Evolutionary conservation across 2,329 filamentous ascomycete species (phyloP).

Genomic region (Sporothrix inflata): DNA sequence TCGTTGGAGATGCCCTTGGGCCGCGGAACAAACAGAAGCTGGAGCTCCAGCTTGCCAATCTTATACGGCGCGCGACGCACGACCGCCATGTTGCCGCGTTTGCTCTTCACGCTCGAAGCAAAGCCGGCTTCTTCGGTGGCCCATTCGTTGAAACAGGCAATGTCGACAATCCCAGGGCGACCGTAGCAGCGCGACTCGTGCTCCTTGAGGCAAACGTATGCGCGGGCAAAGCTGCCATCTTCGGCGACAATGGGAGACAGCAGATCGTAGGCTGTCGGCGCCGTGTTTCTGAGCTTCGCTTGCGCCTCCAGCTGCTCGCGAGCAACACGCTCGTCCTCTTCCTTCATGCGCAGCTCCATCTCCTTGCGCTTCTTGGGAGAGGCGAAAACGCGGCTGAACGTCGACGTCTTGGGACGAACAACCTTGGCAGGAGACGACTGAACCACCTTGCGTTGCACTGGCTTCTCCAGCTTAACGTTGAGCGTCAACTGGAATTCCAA

Average conservation of each 20-base stretch:
- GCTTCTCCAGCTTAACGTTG: conserved; percentile 90
- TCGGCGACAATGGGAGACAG: conserved; percentile 83
- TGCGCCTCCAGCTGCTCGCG: conserved; percentile 66
- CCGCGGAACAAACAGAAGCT: conserved; percentile 91
- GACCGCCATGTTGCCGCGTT: conserved; percentile 72
- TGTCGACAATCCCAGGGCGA: conserved; percentile 81
- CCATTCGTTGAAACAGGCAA: conserved; percentile 99
- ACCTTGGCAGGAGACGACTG: conserved; percentile 62
- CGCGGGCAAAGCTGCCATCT: conserved; percentile 91
- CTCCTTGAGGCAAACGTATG: conserved; percentile 92
- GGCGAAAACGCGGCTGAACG: conserved; percentile 89
- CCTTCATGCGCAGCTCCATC: conserved; percentile 79
- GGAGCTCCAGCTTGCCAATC: conserved; percentile 90
- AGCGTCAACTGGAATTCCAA: conserved; percentile 98
- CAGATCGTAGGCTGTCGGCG: conserved; percentile 81
- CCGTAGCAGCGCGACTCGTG: conserved; percentile 89
- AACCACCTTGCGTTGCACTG: conserved; percentile 55
- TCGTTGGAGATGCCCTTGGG: conserved; percentile 86
- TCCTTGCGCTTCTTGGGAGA: conserved; percentile 98
- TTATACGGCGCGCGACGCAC: conserved; percentile 92
- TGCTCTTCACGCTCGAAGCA: conserved; percentile 90
- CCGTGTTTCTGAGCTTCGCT: conserved; percentile 62
- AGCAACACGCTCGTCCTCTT: conserved; percentile 76
- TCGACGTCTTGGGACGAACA: conserved; percentile 74
- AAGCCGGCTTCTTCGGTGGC: conserved; percentile 80